A percentile compares a stretch with the other conserved stretches of the same genome.
Conservation (phyloP, 2,329 filamentous ascomycete genomes). For the Sordariomycetes sp. region DNA sequence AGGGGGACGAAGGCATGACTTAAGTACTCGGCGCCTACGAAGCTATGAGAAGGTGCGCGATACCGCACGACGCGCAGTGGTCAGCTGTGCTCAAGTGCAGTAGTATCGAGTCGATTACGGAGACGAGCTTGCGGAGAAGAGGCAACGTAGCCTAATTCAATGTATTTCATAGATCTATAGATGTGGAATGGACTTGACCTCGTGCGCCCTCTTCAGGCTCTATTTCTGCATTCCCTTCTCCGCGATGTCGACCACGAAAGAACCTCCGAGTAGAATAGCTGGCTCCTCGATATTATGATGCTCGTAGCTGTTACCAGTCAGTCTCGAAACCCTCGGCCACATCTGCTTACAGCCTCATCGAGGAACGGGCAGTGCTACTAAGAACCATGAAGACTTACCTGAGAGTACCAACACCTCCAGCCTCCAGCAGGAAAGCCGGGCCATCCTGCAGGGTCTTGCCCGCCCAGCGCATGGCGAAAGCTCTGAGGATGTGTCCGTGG, state of each 20-base stretch:
- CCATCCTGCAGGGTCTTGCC: slow-evolving; percentile 65
- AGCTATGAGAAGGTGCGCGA: too few species aligned
- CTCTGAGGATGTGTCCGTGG: slow-evolving; percentile 81
- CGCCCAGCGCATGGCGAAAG: slow-evolving; percentile 82
- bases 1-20: slow-evolving; percentile 31
- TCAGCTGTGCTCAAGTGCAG: too few species aligned
- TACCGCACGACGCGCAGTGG: too few species aligned
- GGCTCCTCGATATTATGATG: slow-evolving; percentile 71
- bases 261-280: slow-evolving; percentile 68
- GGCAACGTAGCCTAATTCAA: too few species aligned
- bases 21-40: too few species aligned
- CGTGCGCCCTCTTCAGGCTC: background rate
- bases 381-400: slow-evolving; percentile 41
- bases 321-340: background rate
- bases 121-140: too few species aligned
- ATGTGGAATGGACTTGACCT: background rate
- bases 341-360: background rate
- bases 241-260: slow-evolving; percentile 45
- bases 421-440: slow-evolving; percentile 75
- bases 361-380: slow-evolving; percentile 1
- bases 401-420: slow-evolving; percentile 73
- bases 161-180: background rate
- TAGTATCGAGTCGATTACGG: too few species aligned
- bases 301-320: slow-evolving; percentile 52
- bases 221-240: slow-evolving; percentile 8